Conservation (phyloP, 208 protist species). For the Trypanosomatidae sp. region DNA sequence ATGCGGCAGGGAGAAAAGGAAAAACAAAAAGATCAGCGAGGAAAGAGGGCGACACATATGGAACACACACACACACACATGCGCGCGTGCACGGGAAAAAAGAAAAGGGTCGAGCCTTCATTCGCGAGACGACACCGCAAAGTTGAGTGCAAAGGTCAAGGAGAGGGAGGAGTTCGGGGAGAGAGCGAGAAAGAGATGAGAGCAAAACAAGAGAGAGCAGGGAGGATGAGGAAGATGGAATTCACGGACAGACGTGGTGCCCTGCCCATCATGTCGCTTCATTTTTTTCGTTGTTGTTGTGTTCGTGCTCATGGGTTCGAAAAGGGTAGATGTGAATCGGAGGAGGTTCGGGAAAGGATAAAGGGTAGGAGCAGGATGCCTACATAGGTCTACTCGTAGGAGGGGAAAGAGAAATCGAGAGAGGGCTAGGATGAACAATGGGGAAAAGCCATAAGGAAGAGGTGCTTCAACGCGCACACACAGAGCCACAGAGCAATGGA, state of each 20-base stretch:
- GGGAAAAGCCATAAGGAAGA: background rate
- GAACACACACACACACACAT: background rate
- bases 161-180: background rate
- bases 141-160: background rate
- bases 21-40: background rate
- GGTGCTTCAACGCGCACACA: background rate
- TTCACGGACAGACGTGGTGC: background rate
- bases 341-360: constrained; percentile 3
- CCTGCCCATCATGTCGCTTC: background rate
- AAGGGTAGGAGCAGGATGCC: background rate
- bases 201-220: constrained; percentile 1
- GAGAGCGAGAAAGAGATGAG: background rate
- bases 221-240: background rate
- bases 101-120: background rate
- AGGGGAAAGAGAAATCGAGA: constrained; percentile 1
- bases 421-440: constrained; percentile 3
- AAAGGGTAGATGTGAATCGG: background rate
- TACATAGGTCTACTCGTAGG: background rate
- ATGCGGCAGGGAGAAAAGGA: background rate
- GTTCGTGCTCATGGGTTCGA: background rate
- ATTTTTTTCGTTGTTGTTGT: background rate
- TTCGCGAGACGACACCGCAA: too few species aligned
- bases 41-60: background rate
- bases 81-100: background rate
- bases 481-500: background rate